phyloP scores from a whole-genome alignment of 2,329 filamentous ascomycete species.

The Aureobasidium sp. region DNA sequence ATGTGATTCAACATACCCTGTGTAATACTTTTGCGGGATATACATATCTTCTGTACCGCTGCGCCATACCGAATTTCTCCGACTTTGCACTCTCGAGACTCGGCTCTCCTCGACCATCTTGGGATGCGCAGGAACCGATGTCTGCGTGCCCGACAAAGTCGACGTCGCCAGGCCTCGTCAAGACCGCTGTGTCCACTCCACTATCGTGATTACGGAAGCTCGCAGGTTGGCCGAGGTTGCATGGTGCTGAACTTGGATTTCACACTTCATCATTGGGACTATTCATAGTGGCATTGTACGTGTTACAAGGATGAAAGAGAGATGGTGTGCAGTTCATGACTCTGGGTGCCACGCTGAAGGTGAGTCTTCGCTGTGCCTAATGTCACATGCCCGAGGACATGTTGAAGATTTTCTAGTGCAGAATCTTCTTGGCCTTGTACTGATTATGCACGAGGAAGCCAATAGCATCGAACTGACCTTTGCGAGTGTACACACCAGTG shows the following conservation, averaged over 20 bases:
- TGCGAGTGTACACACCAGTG: too few relatives aligned
- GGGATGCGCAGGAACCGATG: too few relatives aligned
- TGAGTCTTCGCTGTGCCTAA: neutral
- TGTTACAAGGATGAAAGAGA: neutral
- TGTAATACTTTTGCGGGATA: neutral
- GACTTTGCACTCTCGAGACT: too few relatives aligned
- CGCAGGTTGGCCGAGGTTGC: neutral
- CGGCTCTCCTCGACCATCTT: too few relatives aligned
- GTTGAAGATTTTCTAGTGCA: neutral
- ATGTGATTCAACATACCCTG: slow-evolving; percentile 45
- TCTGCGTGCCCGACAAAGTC: too few relatives aligned
- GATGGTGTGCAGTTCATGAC: neutral
- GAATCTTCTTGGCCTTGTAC: neutral
- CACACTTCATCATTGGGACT: neutral
- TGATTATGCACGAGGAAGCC: too few relatives aligned
- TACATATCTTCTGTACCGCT: neutral
- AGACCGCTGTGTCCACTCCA: too few relatives aligned
- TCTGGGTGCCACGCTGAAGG: neutral
- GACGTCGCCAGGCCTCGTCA: too few relatives aligned
- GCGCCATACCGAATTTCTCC: too few relatives aligned
- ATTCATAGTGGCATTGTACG: neutral
- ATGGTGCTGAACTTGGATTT: neutral
- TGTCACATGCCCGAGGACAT: neutral
- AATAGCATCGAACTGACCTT: too few relatives aligned
- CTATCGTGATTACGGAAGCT: too few relatives aligned